Conservation (phyloP, 2,329 filamentous ascomycete species). For the Talaromyces sp. region DNA sequence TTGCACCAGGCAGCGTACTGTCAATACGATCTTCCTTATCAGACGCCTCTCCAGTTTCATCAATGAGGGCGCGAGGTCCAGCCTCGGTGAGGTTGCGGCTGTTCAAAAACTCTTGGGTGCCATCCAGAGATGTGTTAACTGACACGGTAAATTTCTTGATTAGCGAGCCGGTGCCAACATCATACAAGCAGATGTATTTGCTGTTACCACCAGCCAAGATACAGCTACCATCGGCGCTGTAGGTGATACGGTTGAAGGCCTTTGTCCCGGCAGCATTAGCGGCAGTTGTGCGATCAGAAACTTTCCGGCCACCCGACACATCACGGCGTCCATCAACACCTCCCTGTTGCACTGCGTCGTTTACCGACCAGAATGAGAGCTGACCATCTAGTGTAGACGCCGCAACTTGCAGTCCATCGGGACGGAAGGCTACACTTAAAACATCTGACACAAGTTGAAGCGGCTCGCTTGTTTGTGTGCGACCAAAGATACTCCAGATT, state of each 20-base stretch:
- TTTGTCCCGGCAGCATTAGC: constrained; percentile 91
- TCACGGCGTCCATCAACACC: constrained; percentile 89
- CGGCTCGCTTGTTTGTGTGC: constrained; percentile 93
- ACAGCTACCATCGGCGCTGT: constrained; percentile 90
- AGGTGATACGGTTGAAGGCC: constrained; percentile 82
- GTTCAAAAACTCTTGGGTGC: constrained; percentile 96
- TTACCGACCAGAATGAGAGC: constrained; percentile 90
- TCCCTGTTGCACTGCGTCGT: constrained; percentile 81
- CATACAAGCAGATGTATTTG: constrained; percentile 98
- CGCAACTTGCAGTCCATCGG: constrained; percentile 87
- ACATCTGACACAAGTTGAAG: constrained; percentile 91
- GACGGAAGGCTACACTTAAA: constrained; percentile 80
- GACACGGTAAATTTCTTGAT: constrained; percentile 96
- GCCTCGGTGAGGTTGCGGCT: constrained; percentile 89
- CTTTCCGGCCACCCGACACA: constrained; percentile 86
- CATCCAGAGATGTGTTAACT: constrained; percentile 91
- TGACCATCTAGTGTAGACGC: constrained; percentile 93
- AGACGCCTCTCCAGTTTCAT: constrained; percentile 83
- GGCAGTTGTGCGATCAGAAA: constrained; percentile 84
- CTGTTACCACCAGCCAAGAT: constrained; percentile 90
- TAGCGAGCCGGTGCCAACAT: constrained; percentile 86
- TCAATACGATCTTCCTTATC: constrained; percentile 86
- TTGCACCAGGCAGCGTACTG: constrained; percentile 77
- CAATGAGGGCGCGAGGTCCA: constrained; percentile 79
- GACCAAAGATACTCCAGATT: constrained; percentile 92